A percentile compares a stretch with the other conserved stretches of the same genome.
phyloP scores from a whole-genome alignment of 2,329 filamentous ascomycete species.

The Epichloe amarillans region DNA sequence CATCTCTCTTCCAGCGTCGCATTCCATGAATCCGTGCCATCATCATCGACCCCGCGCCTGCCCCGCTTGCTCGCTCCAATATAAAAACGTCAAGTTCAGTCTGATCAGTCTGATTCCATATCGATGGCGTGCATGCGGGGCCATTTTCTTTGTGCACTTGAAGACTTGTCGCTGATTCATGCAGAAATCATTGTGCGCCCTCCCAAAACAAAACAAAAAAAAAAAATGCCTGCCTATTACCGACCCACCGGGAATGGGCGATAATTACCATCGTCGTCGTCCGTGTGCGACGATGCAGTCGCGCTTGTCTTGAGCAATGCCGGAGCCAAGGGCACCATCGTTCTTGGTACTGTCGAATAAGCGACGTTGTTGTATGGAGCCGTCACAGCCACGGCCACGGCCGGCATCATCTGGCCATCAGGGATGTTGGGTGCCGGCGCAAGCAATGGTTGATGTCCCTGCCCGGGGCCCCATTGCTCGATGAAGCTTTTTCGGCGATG shows the following conservation, averaged over 20 bases:
- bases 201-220: too few relatives aligned
- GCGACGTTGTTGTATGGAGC: background rate
- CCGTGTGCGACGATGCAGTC: constrained; percentile 9
- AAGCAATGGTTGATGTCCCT: constrained; percentile 9
- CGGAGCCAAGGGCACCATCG: constrained; percentile 13
- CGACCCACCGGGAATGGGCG: constrained; percentile 21
- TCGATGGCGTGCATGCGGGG: too few relatives aligned
- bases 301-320: constrained; percentile 15
- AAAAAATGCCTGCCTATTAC: constrained; percentile 5
- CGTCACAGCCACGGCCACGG: background rate
- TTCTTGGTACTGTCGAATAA: constrained; percentile 7
- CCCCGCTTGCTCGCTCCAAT: background rate
- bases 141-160: too few relatives aligned
- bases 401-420: background rate
- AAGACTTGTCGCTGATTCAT: too few relatives aligned
- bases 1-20: too few relatives aligned
- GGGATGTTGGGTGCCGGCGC: constrained; percentile 7
- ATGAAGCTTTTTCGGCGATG: constrained; percentile 21
- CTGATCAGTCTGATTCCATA: too few relatives aligned
- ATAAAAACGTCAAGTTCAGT: too few relatives aligned
- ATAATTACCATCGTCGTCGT: constrained; percentile 23
- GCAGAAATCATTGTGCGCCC: too few relatives aligned
- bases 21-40: too few relatives aligned
- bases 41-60: background rate
- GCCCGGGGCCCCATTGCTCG: constrained; percentile 8